Evolutionary conservation across 179 eudicot genomes (phyloP), one percentile per base, ranked within the genome.

Genomic region (Heliamphora pulchella): DNA sequence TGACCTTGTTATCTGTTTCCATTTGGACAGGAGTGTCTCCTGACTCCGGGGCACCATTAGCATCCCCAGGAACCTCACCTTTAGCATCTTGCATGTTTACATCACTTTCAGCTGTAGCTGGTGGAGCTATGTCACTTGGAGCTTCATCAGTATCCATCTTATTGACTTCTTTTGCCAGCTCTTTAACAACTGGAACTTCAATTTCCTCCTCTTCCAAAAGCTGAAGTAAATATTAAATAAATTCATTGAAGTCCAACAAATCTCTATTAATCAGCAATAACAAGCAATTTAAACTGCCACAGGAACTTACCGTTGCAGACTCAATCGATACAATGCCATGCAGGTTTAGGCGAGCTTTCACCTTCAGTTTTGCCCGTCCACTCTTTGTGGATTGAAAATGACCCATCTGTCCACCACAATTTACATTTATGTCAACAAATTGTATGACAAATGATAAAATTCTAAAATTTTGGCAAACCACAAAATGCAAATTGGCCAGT

Each of bases 1-100:
- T 74, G 44, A 90, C 97, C 96, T 94, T 93, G 48, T 85, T 57
- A 81, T 91, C 97, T 4, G 96, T 90, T 43, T 90, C 97, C 97
- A 94, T 91, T 85, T 89, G 92, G 53, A 69, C 87, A 51, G 93
- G 83, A 80, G 87, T 90, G 18, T 93, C 97, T 58, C 87, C 89
- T 1, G 93, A 84, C 74, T 87, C 92, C 18, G 90, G 88, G 61
- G 82, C 91, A 83, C 97, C 97, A 88, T 94, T 94, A 58, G 91
- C 97, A 69, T 83, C 83, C 10, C 87, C 91, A 63, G 87, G 74
- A 43, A 71, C 76, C 59, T 87, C 78, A 69, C 79, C 88, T 77
- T 87, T 91, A 18, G 92, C 89, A 87, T 94, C 96, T 83, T 90
- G 90, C 95, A 94, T 94, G 78, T 88, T 90, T 11, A 85, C 91